These are phyloP conservation scores for Quercus phellos DNA, from an alignment of 331 rosid genomes.

Conservation along the genomic window DNA sequence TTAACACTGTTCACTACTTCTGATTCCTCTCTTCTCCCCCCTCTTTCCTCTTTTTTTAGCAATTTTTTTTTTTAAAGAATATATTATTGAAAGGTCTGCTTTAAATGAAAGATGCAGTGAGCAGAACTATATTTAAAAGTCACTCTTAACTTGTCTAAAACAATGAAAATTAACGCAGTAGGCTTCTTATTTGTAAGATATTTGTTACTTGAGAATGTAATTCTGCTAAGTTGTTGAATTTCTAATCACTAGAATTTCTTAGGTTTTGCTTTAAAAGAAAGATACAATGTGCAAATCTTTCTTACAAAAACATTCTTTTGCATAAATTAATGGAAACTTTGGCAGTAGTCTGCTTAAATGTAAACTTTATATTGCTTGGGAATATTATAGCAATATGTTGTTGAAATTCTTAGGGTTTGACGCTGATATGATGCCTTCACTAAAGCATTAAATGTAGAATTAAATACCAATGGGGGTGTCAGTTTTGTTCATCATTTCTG, in stretches of 20 bases:
- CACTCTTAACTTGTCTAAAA: too few relatives aligned
- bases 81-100: background rate
- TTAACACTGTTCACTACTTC: too few relatives aligned
- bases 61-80: background rate
- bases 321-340: background rate
- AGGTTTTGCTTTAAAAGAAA: background rate
- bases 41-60: background rate
- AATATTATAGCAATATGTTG: background rate
- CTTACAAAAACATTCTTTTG: background rate
- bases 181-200: background rate
- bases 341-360: background rate
- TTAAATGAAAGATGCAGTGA: background rate
- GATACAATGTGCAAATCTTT: background rate
- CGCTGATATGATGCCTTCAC: background rate
- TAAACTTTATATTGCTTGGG: background rate
- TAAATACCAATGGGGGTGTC: background rate
- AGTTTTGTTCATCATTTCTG: background rate
- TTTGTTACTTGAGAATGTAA: background rate
- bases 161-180: background rate
- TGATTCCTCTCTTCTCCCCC: background rate
- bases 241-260: background rate
- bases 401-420: background rate
- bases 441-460: background rate
- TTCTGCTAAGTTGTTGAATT: background rate
- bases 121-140: too few relatives aligned